Conservation (phyloP, 768 basidiomycete species). For the Xerocomus potaroensis region DNA sequence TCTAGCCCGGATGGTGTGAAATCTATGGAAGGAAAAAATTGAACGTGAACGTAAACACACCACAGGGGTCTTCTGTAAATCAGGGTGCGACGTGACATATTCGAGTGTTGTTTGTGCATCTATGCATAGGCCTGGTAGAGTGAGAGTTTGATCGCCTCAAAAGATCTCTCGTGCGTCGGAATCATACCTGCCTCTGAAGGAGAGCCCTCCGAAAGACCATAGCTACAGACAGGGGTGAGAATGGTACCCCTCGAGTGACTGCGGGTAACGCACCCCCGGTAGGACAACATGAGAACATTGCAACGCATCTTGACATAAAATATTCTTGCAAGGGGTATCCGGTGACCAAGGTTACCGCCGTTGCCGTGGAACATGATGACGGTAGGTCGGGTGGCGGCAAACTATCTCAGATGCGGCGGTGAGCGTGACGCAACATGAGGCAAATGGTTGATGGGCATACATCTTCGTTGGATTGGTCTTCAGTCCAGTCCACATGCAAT, state of each 20-base stretch:
- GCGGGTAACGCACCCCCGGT: conserved; percentile 64
- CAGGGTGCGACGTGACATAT: conserved; percentile 60
- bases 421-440: background rate
- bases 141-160: background rate
- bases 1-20: conserved; percentile 33
- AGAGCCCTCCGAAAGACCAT: conserved; percentile 82
- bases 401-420: conserved; percentile 22
- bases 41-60: conserved; percentile 36
- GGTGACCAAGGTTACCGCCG: conserved; percentile 82
- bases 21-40: background rate
- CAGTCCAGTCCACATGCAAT: conserved; percentile 32
- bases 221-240: conserved; percentile 41
- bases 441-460: conserved; percentile 34
- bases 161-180: background rate
- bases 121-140: conserved; percentile 57
- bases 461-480: conserved; percentile 54
- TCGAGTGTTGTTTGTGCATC: conserved; percentile 86
- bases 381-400: conserved; percentile 62
- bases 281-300: conserved; percentile 93
- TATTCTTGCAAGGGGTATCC: conserved; percentile 80
- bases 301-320: conserved; percentile 83
- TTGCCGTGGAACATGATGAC: conserved; percentile 94
- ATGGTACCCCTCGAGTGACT: background rate
- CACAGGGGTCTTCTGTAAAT: conserved; percentile 61
- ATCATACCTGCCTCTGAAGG: conserved; percentile 76